Conservation (phyloP, 2,329 filamentous ascomycete species). For the Cadophora sp. region DNA sequence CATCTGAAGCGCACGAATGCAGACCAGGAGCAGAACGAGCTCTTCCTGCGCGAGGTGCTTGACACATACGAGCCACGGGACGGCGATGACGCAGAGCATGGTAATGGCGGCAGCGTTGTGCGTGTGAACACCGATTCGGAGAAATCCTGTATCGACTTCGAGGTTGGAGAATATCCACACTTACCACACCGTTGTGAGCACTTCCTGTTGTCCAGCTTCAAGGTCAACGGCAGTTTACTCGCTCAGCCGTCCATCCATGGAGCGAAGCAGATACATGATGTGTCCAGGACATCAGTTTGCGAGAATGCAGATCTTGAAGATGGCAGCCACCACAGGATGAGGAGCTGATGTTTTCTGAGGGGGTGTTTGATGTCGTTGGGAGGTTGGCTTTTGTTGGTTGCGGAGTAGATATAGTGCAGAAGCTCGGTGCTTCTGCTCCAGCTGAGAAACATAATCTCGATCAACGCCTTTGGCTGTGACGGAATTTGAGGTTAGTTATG, state of each 20-base stretch:
- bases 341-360: no score
- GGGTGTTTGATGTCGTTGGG: no score
- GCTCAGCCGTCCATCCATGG: background rate
- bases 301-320: conserved; percentile 1
- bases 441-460: no score
- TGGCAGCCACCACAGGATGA: background rate
- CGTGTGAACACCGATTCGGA: conserved; percentile 21
- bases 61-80: conserved; percentile 18
- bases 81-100: conserved; percentile 13
- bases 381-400: no score
- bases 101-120: conserved; percentile 15
- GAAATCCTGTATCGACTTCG: background rate
- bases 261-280: background rate
- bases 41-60: background rate
- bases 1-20: background rate
- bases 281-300: background rate
- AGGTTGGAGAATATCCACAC: background rate
- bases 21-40: conserved; percentile 15
- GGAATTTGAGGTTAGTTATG: no score
- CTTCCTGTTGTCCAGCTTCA: background rate
- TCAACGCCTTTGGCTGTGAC: no score
- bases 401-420: no score
- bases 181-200: background rate
- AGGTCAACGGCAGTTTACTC: background rate
- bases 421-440: no score